Percentiles rank a stretch among this genome's conserved stretches.
Evolutionary conservation across 2,329 filamentous ascomycete genomes (phyloP).

Genomic region (Claviceps sp.): DNA sequence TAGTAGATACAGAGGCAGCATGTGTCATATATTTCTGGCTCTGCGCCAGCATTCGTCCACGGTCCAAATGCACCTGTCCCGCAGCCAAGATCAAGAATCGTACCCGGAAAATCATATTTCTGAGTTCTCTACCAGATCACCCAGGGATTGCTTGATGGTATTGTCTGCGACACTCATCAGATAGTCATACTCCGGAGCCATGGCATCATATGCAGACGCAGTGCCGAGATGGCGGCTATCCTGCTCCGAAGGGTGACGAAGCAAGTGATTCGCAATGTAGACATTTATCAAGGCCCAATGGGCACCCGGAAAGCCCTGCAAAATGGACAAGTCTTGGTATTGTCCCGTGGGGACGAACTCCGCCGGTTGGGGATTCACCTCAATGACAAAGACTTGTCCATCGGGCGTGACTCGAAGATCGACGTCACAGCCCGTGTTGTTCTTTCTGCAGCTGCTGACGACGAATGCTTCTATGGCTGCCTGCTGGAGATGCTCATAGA

Average conservation of each 20-base stretch:
- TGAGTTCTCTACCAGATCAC: not conserved
- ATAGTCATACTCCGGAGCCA: not conserved
- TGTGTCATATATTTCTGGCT: not conserved
- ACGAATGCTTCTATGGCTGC: not conserved
- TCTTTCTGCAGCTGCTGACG: not conserved
- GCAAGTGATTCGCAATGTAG: not conserved
- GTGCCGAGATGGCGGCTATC: not conserved
- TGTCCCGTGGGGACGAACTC: not conserved
- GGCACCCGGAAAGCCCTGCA: not conserved
- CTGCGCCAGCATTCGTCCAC: not conserved
- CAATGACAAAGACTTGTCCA: not conserved
- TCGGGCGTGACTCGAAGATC: not conserved
- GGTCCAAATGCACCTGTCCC: not conserved
- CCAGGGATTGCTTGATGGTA: not conserved
- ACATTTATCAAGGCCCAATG: not conserved
- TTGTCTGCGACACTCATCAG: not conserved
- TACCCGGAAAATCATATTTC: not conserved
- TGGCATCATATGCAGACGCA: accelerated
- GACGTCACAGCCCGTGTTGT: not conserved
- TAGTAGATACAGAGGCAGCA: not conserved
- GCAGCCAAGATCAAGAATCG: not conserved
- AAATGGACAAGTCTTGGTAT: not conserved
- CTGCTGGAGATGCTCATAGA: not conserved
- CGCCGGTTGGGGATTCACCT: not conserved
- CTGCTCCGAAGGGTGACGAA: not conserved